Evolutionary conservation across 2,329 filamentous ascomycete genomes (phyloP), one percentile per base, ranked within the genome.

Genomic region (Ophiostoma sp.): DNA sequence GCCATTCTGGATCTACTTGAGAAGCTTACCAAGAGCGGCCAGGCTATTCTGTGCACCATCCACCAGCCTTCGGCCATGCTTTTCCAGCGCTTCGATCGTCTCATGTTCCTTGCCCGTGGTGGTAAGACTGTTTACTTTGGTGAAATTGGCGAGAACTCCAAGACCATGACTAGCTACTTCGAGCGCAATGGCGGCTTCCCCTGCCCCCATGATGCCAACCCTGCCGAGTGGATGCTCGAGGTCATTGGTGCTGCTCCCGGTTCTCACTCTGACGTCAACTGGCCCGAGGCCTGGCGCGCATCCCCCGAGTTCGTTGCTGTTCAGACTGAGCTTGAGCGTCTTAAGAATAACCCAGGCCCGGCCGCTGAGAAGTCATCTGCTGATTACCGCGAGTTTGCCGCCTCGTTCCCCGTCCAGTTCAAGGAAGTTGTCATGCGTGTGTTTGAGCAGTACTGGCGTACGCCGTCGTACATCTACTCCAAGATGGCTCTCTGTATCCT

Each of bases 41-140:
- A 96, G 76, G 93, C 93, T 67, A 91, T 97, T 78, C 87, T 97
- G n/a, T 97, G 93, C 81, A 97, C 94, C 0, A 97, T 97, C 70
- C 93, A 98, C 77, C 94, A 98, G 78, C 93, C 93, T n/a, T 96
- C 92, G 14, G 93, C 93, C 58, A 93, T 96, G 85, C 84, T 98
- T 67, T 97, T 97, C 82, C 92, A 97, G 77, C 89, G 92, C 69
- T 97, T 95, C 76, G 91, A 95, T 74, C 86, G 90, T 69, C 84
- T 95, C 7, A 82, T 94, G 44, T 92, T 94, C 81, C 81, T 95
- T n/a, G 87, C 88, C 45, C 88, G 85, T 75, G 91, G 91, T 69
- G 91, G 91, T 68, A 85, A 82, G 75, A 92, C 90, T 1, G 89
- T 94, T 60, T 95, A 94, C 81, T 94, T 92, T 75, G 91, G 90